Evolutionary conservation across 1,284 basidiomycete species (phyloP).

Genomic region (Moesziomyces parantarcticus): DNA sequence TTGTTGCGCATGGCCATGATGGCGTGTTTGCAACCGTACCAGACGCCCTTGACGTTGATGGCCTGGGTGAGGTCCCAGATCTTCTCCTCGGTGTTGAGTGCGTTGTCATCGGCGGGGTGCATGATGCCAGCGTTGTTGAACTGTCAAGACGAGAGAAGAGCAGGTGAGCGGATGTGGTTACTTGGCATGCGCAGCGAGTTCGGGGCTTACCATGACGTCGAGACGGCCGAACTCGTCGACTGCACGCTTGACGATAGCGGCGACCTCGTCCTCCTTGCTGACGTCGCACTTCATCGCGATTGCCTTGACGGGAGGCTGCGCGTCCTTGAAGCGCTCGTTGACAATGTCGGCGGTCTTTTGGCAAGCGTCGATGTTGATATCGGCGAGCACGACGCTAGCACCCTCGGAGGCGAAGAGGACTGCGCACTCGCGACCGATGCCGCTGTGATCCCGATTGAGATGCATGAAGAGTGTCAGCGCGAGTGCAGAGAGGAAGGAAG

Average conservation of each 20-base stretch:
- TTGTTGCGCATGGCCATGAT: conserved; percentile 95
- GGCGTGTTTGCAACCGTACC: conserved; percentile 96
- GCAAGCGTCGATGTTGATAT: conserved; percentile 82
- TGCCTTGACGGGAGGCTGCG: conserved; percentile 70
- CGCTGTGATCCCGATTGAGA: conserved; percentile 67
- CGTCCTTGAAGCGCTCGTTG: conserved; percentile 76
- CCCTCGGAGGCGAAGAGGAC: conserved; percentile 93
- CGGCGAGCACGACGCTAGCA: conserved; percentile 84
- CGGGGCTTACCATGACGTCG: conserved; percentile 77
- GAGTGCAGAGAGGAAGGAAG: not conserved
- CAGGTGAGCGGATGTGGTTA: not conserved
- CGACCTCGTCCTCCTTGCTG: conserved; percentile 84
- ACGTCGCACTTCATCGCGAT: conserved; percentile 85
- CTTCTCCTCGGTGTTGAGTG: conserved; percentile 91
- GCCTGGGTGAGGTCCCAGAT: conserved; percentile 83
- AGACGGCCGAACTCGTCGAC: conserved; percentile 86
- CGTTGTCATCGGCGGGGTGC: conserved; percentile 92
- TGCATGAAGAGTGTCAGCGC: not conserved
- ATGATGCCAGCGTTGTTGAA: conserved; percentile 78
- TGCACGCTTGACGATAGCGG: conserved; percentile 81
- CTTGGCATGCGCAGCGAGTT: too few relatives aligned
- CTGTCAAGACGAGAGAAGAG: not conserved
- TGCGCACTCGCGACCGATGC: conserved; percentile 92
- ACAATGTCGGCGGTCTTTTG: conserved; percentile 78
- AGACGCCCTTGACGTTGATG: conserved; percentile 96